Evolutionary conservation across 176 grass and related monocot species (phyloP).

Genomic region (Oryza meyeriana): DNA sequence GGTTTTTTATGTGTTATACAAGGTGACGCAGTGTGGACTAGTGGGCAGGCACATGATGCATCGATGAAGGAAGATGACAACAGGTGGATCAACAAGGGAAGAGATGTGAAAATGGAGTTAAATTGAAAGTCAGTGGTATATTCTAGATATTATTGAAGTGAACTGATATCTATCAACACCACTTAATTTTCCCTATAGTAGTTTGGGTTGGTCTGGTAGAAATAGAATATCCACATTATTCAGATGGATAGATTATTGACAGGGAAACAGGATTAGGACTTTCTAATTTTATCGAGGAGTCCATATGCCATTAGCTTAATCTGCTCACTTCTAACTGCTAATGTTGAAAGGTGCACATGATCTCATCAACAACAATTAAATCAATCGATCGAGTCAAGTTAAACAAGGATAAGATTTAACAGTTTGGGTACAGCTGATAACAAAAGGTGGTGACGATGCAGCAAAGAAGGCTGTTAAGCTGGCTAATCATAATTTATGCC

Average conservation of each 20-base stretch:
- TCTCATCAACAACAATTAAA: constrained; percentile 19
- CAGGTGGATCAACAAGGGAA: background rate
- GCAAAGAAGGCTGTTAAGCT: constrained; percentile 34
- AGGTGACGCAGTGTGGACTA: background rate
- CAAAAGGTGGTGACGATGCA: constrained; percentile 31
- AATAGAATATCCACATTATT: background rate
- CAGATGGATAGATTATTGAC: constrained; percentile 3
- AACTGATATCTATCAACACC: background rate
- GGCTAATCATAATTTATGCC: constrained; percentile 47
- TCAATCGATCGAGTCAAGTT: constrained; percentile 17
- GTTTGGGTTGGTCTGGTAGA: background rate
- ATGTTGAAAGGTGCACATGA: background rate
- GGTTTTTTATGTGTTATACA: background rate
- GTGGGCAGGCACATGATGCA: background rate
- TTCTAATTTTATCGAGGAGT: background rate
- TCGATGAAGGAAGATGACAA: background rate
- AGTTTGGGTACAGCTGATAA: constrained; percentile 28
- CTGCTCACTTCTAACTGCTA: constrained; percentile 3
- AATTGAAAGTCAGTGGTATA: background rate
- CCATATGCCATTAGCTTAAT: background rate
- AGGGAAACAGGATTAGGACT: background rate
- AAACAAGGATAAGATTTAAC: constrained; percentile 37
- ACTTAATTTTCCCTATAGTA: background rate
- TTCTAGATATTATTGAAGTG: background rate
- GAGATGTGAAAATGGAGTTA: background rate